Evolutionary conservation across 768 basidiomycete species (phyloP).

Genomic region (Serendipita sp.): DNA sequence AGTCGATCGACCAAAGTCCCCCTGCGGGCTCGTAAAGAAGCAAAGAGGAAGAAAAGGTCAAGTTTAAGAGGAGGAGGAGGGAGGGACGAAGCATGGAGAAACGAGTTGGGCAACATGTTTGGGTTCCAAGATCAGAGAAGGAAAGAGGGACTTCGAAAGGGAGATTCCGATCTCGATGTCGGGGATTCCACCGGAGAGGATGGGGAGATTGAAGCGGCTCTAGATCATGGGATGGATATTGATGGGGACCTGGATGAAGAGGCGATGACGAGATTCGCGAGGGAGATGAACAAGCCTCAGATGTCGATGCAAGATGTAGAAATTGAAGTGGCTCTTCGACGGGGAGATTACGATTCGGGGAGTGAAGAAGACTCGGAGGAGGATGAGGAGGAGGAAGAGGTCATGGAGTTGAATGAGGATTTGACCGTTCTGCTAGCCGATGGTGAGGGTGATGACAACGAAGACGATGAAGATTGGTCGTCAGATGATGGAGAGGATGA

Average conservation of each 20-base stretch:
- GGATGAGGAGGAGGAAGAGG: constrained; percentile 28
- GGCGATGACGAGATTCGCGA: neutral
- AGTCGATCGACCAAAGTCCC: neutral
- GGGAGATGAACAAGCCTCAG: constrained; percentile 3
- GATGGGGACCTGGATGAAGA: neutral
- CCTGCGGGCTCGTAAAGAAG: neutral
- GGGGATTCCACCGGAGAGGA: neutral
- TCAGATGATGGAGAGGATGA: constrained; percentile 17
- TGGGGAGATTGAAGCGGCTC: neutral
- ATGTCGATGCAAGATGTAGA: neutral
- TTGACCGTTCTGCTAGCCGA: constrained; percentile 17
- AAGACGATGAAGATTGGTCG: constrained; percentile 15
- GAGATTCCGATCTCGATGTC: constrained; percentile 1
- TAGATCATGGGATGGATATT: constrained; percentile 1
- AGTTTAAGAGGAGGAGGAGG: neutral
- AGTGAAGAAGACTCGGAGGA: neutral
- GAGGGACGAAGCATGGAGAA: neutral
- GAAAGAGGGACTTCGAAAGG: neutral
- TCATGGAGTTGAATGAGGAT: constrained; percentile 33
- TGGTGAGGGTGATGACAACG: neutral
- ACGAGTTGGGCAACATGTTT: neutral
- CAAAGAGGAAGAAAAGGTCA: neutral
- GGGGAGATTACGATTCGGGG: neutral
- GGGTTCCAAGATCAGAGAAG: neutral
- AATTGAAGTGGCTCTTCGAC: neutral